Base-by-base conservation (phyloP, 1,284 basidiomycete species). In the Mycosarcoma maydis region DNA sequence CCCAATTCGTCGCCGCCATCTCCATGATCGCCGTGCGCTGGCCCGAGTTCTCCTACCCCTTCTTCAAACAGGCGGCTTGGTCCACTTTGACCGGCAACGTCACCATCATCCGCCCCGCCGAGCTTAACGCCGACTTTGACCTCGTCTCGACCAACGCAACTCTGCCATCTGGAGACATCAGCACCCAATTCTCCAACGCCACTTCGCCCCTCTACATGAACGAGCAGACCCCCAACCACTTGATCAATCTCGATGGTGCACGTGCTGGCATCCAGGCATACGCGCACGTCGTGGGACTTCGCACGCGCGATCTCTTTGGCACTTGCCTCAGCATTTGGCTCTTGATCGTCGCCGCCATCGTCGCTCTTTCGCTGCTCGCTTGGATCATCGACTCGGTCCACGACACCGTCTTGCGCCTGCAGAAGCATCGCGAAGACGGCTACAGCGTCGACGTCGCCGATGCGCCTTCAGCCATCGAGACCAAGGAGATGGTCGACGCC, bases 21-120 rank as follows among this genome's bases (percentile, higher is more conserved):
- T 89, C 89, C 23, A 95, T 96, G 91, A 88, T 97, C 45, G 91
- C 92, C 24, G 92, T 98, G 24, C 86, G 92, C 77, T 98, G 94
- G 94, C 94, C 95, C 1, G 84, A 86, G 13, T 98, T 94, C 82
- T 87, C 90, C 57, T 98, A 93, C 92, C 50, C 49, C 9, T 74
- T 77, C 44, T 72, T 77, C 49, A 55, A 60, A 14, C 77, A 76
- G 44, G 71, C 70, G 3, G 72, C 75, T n/a, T 78, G 78, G 77
- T 89, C 86, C 17, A 41, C 69, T 20, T 55, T 67, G 23, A 67
- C 54, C 22, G 59, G 43, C 36, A 68, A 73, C 55, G 57, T 76
- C 34, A 80, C 70, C 32, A 29, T 73, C 42, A 56, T 72, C 29
- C 58, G 74, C 14, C 55, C 66, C 3, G 42, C 46, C 1, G 24